Conservation (phyloP, 2,329 filamentous ascomycete species). For the Aspergillus vadensis region DNA sequence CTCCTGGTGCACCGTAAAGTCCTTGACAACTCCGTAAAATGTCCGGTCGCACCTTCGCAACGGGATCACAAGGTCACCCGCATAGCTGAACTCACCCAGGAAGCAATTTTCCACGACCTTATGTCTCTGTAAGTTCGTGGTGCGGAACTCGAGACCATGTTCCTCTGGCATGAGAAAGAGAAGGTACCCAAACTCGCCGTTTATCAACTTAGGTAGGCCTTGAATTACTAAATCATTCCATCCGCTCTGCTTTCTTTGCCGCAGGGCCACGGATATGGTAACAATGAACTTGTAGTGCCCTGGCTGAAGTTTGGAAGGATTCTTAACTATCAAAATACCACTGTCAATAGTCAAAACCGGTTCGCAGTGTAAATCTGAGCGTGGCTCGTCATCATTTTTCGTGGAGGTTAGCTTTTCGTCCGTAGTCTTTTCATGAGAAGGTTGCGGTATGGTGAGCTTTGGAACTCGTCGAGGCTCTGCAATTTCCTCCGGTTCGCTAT, state of each 20-base stretch:
- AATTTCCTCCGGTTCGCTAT: background rate
- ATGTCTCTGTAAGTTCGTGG: constrained; percentile 27
- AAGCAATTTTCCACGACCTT: constrained; percentile 33
- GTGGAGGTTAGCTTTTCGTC: background rate
- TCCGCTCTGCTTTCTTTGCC: constrained; percentile 20
- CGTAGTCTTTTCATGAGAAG: background rate
- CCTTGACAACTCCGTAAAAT: constrained; percentile 33
- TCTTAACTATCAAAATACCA: constrained; percentile 23
- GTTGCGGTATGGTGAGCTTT: background rate
- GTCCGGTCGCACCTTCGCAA: constrained; percentile 29
- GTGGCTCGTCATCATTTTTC: background rate
- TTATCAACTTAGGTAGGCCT: constrained; percentile 31
- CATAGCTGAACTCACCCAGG: constrained; percentile 31
- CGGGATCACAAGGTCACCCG: constrained; percentile 28
- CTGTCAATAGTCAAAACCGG: constrained; percentile 21
- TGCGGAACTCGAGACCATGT: constrained; percentile 34
- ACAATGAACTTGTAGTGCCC: constrained; percentile 28
- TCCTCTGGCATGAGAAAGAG: constrained; percentile 31
- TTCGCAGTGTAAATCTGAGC: constrained; percentile 5
- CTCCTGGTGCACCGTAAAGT: constrained; percentile 33
- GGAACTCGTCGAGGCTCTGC: background rate
- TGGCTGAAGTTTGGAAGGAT: constrained; percentile 13
- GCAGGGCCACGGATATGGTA: constrained; percentile 19
- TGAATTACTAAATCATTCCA: constrained; percentile 33
- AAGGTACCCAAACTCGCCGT: constrained; percentile 30